Conservation (phyloP, 768 basidiomycete genomes). For the Tricholoma hemisulphureum region DNA sequence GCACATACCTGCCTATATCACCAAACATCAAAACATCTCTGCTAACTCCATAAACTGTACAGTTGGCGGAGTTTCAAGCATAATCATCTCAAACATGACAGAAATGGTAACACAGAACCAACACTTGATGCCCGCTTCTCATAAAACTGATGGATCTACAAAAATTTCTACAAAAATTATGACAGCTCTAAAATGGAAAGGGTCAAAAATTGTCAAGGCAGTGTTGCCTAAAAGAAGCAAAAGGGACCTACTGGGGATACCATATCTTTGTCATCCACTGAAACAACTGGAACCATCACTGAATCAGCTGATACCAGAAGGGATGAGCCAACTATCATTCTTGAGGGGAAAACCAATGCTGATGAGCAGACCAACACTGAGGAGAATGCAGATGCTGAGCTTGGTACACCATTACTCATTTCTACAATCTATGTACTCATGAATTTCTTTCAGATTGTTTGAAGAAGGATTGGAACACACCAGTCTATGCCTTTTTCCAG, state of each 20-base stretch:
- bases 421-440: background rate
- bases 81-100: background rate
- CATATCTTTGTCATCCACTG: background rate
- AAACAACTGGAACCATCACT: background rate
- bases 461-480: conserved; percentile 25
- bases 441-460: conserved; percentile 9
- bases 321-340: background rate
- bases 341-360: background rate
- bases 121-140: background rate
- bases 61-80: background rate
- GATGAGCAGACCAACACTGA: background rate
- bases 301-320: background rate
- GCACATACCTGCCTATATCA: background rate
- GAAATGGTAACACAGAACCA: background rate
- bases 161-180: background rate
- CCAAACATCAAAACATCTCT: too few species aligned
- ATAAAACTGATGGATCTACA: background rate
- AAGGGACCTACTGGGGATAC: background rate
- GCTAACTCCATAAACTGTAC: background rate
- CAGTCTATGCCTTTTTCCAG: conserved; percentile 27
- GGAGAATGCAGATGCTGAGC: background rate
- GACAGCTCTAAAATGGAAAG: background rate
- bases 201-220: background rate
- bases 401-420: background rate
- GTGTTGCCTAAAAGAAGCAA: background rate